A percentile compares a stretch with the other conserved stretches of the same genome.
phyloP scores from a whole-genome alignment of 495 filamentous ascomycete genomes.

The Massariosphaeria phaeospora region DNA sequence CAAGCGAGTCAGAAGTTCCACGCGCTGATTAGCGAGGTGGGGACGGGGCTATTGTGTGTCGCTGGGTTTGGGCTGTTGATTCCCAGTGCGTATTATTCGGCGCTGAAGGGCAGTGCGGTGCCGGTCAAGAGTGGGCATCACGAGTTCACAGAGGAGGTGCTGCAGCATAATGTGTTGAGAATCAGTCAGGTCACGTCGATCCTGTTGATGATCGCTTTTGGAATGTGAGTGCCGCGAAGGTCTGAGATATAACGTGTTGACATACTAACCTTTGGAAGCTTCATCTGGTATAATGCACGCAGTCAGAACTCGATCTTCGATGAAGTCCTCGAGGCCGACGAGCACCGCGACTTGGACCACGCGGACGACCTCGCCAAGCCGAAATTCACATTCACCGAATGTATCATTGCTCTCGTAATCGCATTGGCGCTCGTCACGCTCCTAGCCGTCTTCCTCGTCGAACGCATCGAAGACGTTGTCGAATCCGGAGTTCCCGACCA shows the following conservation, averaged over 20 bases:
- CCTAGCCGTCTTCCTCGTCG: conserved; percentile 75
- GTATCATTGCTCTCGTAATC: conserved; percentile 60
- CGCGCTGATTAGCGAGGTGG: conserved; percentile 73
- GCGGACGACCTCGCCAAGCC: conserved; percentile 56
- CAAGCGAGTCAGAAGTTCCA: conserved; percentile 57
- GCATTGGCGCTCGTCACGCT: conserved; percentile 70
- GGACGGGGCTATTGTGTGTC: conserved; percentile 74
- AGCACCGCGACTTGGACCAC: conserved; percentile 63
- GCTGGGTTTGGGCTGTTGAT: conserved; percentile 45
- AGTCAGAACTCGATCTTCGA: conserved; percentile 81
- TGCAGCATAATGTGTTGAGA: conserved; percentile 33
- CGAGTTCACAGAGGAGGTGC: conserved; percentile 26
- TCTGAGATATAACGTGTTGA: background rate
- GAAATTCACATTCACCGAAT: conserved; percentile 78
- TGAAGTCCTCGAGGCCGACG: conserved; percentile 64
- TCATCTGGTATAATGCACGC: conserved; percentile 72
- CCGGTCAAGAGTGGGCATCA: conserved; percentile 7
- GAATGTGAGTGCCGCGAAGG: conserved; percentile 35
- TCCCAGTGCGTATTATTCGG: conserved; percentile 40
- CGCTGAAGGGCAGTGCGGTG: conserved; percentile 33
- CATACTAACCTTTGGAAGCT: conserved; percentile 38
- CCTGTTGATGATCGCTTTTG: conserved; percentile 72
- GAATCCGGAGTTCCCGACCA: conserved; percentile 59
- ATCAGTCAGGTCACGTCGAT: conserved; percentile 75
- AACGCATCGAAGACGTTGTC: conserved; percentile 74